Evolutionary conservation across 257 asterid species (phyloP).

Genomic region (Nicotiana otophora): DNA sequence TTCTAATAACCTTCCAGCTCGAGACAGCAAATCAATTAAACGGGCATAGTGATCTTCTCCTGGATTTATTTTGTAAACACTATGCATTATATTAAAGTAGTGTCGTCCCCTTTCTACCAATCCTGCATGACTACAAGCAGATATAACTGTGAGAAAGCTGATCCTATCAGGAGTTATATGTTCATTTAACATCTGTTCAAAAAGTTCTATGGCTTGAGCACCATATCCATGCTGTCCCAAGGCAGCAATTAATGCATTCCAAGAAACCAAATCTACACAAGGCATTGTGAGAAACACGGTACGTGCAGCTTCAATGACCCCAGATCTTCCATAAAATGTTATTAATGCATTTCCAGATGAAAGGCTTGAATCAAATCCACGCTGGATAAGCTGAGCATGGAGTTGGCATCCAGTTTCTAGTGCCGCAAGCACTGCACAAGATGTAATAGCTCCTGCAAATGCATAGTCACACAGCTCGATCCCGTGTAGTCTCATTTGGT

Average conservation of each 20-base stretch:
- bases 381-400: slow-evolving; percentile 54
- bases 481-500: slow-evolving; percentile 48
- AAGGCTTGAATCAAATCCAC: slow-evolving; percentile 64
- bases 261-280: slow-evolving; percentile 56
- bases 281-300: slow-evolving; percentile 45
- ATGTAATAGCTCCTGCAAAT: slow-evolving; percentile 62
- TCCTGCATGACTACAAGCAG: slow-evolving; percentile 76
- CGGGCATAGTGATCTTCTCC: slow-evolving; percentile 77
- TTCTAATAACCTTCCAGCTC: slow-evolving; percentile 53
- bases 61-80: slow-evolving; percentile 39
- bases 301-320: slow-evolving; percentile 51
- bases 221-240: slow-evolving; percentile 71
- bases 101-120: slow-evolving; percentile 48
- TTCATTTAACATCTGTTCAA: slow-evolving; percentile 53
- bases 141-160: slow-evolving; percentile 56
- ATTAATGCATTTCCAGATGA: slow-evolving; percentile 66
- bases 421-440: slow-evolving; percentile 68
- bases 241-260: slow-evolving; percentile 79
- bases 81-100: slow-evolving; percentile 42
- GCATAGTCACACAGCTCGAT: slow-evolving; percentile 61
- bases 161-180: slow-evolving; percentile 57
- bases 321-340: slow-evolving; percentile 66
- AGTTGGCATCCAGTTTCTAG: slow-evolving; percentile 67
- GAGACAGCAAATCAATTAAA: slow-evolving; percentile 50
- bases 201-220: slow-evolving; percentile 38